These are phyloP conservation scores for slime mould (Dictyostelium discoideum) DNA, from an alignment of 78 protist species.

Conservation along the genomic window DNA sequence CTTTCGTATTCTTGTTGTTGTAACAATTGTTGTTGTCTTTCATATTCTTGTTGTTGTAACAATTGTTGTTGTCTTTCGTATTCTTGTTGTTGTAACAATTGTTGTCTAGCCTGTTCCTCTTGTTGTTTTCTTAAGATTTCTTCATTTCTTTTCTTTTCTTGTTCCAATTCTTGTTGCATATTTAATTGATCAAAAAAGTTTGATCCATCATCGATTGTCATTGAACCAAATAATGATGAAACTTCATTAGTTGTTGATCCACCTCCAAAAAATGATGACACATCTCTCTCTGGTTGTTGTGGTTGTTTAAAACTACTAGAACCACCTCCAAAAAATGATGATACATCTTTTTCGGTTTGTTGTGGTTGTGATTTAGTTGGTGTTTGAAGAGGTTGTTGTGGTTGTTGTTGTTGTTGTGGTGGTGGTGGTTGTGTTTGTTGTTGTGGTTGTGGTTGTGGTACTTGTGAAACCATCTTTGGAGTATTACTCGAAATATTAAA, in stretches of 20 bases:
- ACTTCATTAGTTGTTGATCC: background rate
- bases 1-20: background rate
- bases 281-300: slow-evolving; percentile 9
- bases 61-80: slow-evolving; percentile 38
- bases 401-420: background rate
- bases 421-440: background rate
- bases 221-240: slow-evolving; percentile 42
- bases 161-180: slow-evolving; percentile 27
- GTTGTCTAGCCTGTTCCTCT: slow-evolving; percentile 16
- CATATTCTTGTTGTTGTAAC: slow-evolving; percentile 1
- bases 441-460: background rate
- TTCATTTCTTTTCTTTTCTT: slow-evolving; percentile 7
- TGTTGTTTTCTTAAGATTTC: background rate
- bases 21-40: background rate
- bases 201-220: background rate
- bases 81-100: background rate
- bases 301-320: background rate
- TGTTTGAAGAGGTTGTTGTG: background rate
- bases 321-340: slow-evolving; percentile 34
- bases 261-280: slow-evolving; percentile 37
- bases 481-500: background rate
- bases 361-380: background rate
- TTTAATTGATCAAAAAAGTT: slow-evolving; percentile 13
- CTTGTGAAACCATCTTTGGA: background rate
- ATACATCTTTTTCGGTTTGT: slow-evolving; percentile 21